Conservation (phyloP, 2,329 filamentous ascomycete genomes). For the Dichotomopilus funicola region DNA sequence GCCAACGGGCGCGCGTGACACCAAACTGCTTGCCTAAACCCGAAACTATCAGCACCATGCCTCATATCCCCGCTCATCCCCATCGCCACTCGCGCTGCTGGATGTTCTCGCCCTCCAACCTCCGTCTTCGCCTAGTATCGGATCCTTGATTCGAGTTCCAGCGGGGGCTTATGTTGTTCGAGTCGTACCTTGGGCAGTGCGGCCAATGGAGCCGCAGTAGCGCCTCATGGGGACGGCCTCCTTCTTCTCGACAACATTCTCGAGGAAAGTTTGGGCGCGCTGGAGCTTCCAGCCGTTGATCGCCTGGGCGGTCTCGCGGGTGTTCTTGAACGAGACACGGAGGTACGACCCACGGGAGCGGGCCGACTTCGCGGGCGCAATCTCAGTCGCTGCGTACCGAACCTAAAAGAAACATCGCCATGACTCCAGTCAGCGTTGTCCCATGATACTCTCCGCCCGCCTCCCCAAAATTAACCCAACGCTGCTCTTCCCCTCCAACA, state of each 20-base stretch:
- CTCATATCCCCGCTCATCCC: constrained; percentile 19
- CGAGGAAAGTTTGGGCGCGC: constrained; percentile 92
- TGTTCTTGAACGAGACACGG: constrained; percentile 99
- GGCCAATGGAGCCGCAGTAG: constrained; percentile 92
- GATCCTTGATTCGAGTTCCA: neutral
- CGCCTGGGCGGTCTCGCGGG: constrained; percentile 96
- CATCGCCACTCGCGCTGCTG: neutral
- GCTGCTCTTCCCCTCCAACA: neutral
- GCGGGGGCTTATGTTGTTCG: constrained; percentile 2
- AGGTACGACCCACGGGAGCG: constrained; percentile 98
- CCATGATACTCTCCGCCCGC: constrained; percentile 2
- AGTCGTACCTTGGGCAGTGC: constrained; percentile 91
- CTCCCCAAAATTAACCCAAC: constrained; percentile 6
- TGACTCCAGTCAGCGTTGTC: constrained; percentile 17
- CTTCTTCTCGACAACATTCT: constrained; percentile 95
- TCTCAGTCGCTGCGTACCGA: constrained; percentile 91
- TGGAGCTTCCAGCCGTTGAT: constrained; percentile 99
- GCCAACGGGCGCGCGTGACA: constrained; percentile 97
- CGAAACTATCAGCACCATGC: constrained; percentile 15
- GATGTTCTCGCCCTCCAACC: neutral
- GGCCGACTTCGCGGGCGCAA: constrained; percentile 85
- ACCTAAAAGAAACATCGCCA: constrained; percentile 49
- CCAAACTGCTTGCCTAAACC: constrained; percentile 91
- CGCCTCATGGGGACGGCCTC: constrained; percentile 98
- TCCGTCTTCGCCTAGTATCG: neutral